Evolutionary conservation across 1,139 yeast genomes (phyloP).

Genomic region (Scheffersomyces cryptocercus): DNA sequence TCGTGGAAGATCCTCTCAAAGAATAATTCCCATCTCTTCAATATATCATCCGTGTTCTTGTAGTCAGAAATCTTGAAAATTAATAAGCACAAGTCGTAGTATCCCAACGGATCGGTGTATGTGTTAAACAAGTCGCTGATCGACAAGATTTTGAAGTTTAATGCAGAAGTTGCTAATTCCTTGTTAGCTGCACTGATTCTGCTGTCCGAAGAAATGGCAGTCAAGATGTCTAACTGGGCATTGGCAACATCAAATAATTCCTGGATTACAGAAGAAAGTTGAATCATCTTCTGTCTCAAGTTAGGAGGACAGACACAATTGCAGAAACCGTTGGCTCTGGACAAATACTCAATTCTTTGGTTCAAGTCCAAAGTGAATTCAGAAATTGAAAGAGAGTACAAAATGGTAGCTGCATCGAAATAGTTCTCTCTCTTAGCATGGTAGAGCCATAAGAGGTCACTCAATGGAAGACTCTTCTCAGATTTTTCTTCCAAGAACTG

Average conservation of each 20-base stretch:
- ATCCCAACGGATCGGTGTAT: conserved; percentile 85
- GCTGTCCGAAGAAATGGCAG: conserved; percentile 58
- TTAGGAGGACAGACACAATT: conserved; percentile 81
- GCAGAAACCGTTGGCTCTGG: conserved; percentile 92
- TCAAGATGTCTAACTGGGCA: conserved; percentile 79
- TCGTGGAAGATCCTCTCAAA: conserved; percentile 50
- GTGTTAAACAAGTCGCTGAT: conserved; percentile 82
- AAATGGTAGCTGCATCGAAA: conserved; percentile 79
- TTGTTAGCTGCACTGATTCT: conserved; percentile 52
- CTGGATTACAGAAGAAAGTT: conserved; percentile 66
- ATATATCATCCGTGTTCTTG: conserved; percentile 69
- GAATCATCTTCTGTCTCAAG: conserved; percentile 73
- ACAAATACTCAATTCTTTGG: conserved; percentile 82
- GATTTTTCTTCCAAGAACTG: conserved; percentile 79
- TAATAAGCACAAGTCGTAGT: conserved; percentile 75
- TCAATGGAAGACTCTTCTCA: conserved; percentile 63
- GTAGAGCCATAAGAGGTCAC: conserved; percentile 85
- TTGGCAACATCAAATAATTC: conserved; percentile 87
- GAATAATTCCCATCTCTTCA: conserved; percentile 69
- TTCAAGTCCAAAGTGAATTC: conserved; percentile 68
- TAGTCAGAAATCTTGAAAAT: conserved; percentile 84
- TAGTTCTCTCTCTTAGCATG: conserved; percentile 81
- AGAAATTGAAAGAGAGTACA: conserved; percentile 72
- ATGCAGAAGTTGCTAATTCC: conserved; percentile 49
- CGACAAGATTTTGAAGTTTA: conserved; percentile 66